phyloP scores from a whole-genome alignment of 2,329 filamentous ascomycete genomes.

The Fusarium subglutinans region DNA sequence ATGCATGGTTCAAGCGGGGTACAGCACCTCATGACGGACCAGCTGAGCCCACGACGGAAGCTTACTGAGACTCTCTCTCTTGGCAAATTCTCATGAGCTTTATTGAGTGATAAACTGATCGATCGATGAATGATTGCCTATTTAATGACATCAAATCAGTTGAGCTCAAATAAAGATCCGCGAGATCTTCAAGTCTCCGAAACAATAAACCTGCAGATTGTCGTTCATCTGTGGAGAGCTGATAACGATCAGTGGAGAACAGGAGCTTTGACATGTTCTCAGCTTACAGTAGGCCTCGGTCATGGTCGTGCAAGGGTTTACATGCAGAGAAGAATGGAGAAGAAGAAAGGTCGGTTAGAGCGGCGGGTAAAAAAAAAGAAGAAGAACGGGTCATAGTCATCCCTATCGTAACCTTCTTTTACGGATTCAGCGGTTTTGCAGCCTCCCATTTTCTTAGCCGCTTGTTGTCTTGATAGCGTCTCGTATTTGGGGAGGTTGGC shows the following conservation, averaged over 20 bases:
- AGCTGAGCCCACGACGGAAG: slow-evolving; percentile 8
- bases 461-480: not conserved
- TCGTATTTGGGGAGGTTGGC: slow-evolving; percentile 8
- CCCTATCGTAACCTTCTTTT: not conserved
- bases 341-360: not conserved
- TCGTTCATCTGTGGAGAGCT: not conserved
- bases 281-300: too few species aligned
- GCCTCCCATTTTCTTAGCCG: not conserved
- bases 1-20: slow-evolving; percentile 20
- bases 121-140: not conserved
- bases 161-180: slow-evolving; percentile 5
- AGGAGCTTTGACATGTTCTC: not conserved
- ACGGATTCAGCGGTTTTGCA: not conserved
- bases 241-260: not conserved
- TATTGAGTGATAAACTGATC: not conserved
- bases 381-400: not conserved
- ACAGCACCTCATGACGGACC: slow-evolving; percentile 22
- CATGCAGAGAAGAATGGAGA: not conserved
- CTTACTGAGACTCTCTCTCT: not conserved
- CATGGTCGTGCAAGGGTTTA: not conserved
- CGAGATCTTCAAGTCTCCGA: slow-evolving; percentile 14
- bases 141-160: slow-evolving; percentile 7
- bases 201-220: slow-evolving; percentile 6
- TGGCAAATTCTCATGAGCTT: not conserved
- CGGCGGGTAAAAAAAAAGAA: not conserved